Base-by-base conservation (phyloP, 495 filamentous ascomycete genomes). In the Eremomyces bilateralis region DNA sequence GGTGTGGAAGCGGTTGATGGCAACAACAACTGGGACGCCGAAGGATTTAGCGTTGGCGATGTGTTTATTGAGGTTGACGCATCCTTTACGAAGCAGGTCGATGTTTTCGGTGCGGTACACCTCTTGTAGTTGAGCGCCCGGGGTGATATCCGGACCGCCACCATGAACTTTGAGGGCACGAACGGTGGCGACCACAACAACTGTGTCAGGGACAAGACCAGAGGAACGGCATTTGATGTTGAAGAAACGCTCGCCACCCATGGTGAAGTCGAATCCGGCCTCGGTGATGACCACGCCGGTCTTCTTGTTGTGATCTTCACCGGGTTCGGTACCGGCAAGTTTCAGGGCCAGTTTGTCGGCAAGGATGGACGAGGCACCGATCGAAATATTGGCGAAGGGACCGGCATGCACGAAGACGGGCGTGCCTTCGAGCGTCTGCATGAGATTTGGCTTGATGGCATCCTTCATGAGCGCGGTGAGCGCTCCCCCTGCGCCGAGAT, bases 181-280 rank as follows among this genome's bases (percentile, higher is more conserved):
- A 29, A 95, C 80, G 2, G 88, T 97, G 31, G 88, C 84, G 17
- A 97, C 88, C 35, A 97, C 74, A 22, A 97, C 80, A 12, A 93
- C 84, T 2, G 79, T 75, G 48, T 97, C 88, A 4, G 88, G 88
- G 1, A 78, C 72, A 25, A 97, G 66, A 15, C 88, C 88, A 12
- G 82, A 92, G 20, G 81, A 81, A 30, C 88, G 75, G 61, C 88
- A 95, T 66, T 97, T 97, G 60, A 97, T 95, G 59, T 97, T 94
- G 72, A 97, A 94, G 66, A 97, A 97, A 20, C 88, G 76, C 65
- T 97, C 88, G 34, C 88, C 88, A 39, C 88, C 88, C 88, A 97
- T 97, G 33, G 88, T 94, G 59, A 97, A 97, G 54, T 97, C 88
- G 54, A 97, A 97, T 5, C 88, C 88, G 30, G 88, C 85, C 56